Conservation (phyloP, 768 basidiomycete species). For the Bullera alba region DNA sequence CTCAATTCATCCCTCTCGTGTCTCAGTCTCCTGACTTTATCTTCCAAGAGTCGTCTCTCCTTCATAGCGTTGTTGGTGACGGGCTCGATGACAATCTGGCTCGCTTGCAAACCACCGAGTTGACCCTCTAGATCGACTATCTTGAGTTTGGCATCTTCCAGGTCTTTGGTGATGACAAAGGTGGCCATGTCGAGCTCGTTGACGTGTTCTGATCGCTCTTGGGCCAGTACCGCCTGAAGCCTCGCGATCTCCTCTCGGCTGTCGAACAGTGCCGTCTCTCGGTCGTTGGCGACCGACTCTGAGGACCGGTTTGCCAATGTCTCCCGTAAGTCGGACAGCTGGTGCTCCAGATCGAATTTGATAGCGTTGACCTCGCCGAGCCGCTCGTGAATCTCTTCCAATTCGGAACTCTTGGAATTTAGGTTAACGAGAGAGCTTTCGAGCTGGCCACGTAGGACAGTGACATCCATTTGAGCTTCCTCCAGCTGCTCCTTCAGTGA, state of each 20-base stretch:
- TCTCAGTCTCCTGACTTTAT: conserved; percentile 10
- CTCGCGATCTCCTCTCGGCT: conserved; percentile 11
- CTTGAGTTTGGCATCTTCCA: background rate
- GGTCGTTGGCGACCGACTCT: conserved; percentile 28
- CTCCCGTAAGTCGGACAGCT: conserved; percentile 19
- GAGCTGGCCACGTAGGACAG: background rate
- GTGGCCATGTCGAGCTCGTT: background rate
- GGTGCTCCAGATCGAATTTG: conserved; percentile 10
- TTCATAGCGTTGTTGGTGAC: background rate
- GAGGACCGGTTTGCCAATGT: conserved; percentile 35
- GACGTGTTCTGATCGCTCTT: background rate
- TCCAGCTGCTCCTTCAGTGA: background rate
- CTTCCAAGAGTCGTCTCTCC: background rate
- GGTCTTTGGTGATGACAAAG: conserved; percentile 2
- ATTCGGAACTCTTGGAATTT: too few species aligned
- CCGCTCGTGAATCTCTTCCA: conserved; percentile 15
- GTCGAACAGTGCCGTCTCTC: conserved; percentile 31
- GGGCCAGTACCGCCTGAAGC: background rate
- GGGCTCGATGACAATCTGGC: background rate
- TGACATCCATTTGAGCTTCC: background rate
- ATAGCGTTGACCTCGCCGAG: conserved; percentile 13
- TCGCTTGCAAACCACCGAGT: background rate
- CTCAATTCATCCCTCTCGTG: conserved; percentile 41
- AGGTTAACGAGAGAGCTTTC: too few species aligned
- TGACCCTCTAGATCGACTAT: conserved; percentile 7